Evolutionary conservation across 805 yeast genomes (phyloP).

Genomic region (Starmerella roubikii): DNA sequence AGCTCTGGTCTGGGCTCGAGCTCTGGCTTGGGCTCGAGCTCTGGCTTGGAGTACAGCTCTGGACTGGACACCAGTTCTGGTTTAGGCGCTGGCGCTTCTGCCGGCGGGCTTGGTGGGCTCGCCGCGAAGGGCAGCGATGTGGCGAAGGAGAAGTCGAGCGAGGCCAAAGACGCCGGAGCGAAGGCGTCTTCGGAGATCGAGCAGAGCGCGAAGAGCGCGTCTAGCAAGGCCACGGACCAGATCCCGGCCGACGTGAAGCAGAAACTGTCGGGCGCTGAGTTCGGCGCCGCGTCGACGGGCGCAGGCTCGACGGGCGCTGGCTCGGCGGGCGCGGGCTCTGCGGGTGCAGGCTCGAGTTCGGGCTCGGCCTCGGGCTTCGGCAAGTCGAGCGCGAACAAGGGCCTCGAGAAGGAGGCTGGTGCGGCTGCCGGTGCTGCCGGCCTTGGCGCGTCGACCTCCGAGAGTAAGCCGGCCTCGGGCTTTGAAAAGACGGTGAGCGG

Average conservation of each 20-base stretch:
- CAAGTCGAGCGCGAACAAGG: too few relatives aligned
- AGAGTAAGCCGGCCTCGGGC: neutral
- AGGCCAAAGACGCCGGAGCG: neutral
- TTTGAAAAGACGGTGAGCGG: constrained; percentile 10
- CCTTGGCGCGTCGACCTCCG: neutral
- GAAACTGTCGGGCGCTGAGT: constrained; percentile 9
- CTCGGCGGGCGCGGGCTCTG: too few relatives aligned
- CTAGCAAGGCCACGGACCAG: constrained; percentile 1
- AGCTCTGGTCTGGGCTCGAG: constrained; percentile 1
- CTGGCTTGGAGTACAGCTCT: neutral
- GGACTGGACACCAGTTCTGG: constrained; percentile 15
- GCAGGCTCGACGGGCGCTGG: constrained; percentile 2
- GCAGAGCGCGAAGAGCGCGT: constrained; percentile 2
- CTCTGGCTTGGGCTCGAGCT: neutral
- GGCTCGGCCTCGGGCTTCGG: constrained; percentile 1
- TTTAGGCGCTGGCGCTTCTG: constrained; percentile 7
- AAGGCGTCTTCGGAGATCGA: neutral
- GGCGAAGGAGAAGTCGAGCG: neutral
- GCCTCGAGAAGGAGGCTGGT: neutral
- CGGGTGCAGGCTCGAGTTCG: neutral
- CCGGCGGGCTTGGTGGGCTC: constrained; percentile 6
- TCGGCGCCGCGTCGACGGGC: constrained; percentile 12
- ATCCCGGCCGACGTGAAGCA: constrained; percentile 3
- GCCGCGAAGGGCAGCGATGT: constrained; percentile 2
- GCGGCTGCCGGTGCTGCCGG: neutral